Percentiles rank a stretch among this genome's conserved stretches.
Evolutionary conservation across 108 stramenopile genomes (phyloP).

Genomic region (Pelagomonas calceolata): DNA sequence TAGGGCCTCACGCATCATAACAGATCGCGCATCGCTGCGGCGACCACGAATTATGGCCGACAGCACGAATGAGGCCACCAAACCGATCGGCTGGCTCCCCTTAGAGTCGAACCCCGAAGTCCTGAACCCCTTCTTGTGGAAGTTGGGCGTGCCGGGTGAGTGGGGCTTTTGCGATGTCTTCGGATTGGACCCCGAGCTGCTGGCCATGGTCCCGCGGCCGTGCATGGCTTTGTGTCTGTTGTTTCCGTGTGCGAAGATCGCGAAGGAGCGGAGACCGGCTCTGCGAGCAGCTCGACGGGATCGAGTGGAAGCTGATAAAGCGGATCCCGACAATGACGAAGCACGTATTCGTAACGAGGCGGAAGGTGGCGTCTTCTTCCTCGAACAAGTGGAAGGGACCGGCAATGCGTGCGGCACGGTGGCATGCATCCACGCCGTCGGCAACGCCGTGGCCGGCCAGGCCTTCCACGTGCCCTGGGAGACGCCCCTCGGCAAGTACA

Average conservation of each 20-base stretch:
- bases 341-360: no score
- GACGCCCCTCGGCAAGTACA: background rate
- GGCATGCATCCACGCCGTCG: constrained; percentile 10
- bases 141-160: background rate
- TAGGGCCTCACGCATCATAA: no score
- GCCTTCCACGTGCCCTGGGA: background rate
- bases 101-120: constrained; percentile 15
- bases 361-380: constrained; percentile 10
- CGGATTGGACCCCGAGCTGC: constrained; percentile 16
- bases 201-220: constrained; percentile 11
- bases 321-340: no score
- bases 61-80: no score
- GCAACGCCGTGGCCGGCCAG: background rate
- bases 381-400: constrained; percentile 2
- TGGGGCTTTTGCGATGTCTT: constrained; percentile 13
- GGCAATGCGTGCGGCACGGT: constrained; percentile 21
- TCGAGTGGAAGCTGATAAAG: no score
- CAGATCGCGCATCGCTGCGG: no score
- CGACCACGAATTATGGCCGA: no score
- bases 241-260: constrained; percentile 6
- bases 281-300: background rate
- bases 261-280: background rate
- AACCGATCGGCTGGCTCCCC: no score
- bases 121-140: constrained; percentile 10
- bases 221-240: constrained; percentile 18